A percentile compares a stretch with the other conserved stretches of the same genome.
phyloP scores from a whole-genome alignment of 768 basidiomycete species.

The Lentinula edodes region DNA sequence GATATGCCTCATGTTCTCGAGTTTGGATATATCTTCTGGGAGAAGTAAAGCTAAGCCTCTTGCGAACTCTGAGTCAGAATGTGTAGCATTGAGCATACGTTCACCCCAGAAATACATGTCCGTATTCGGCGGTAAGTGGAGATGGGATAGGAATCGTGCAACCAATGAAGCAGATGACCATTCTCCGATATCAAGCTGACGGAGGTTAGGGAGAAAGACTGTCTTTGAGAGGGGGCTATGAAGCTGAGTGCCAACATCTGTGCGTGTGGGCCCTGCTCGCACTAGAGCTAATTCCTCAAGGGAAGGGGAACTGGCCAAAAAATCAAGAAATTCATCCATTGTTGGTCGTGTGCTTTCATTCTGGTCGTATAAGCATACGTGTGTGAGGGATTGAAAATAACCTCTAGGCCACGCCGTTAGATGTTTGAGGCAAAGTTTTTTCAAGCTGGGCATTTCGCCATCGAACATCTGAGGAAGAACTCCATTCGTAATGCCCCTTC shows the following conservation, averaged over 20 bases:
- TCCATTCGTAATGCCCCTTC: not conserved
- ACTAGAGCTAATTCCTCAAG: constrained; percentile 13
- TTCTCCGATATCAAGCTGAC: constrained; percentile 12
- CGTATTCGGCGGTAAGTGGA: constrained; percentile 9
- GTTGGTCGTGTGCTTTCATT: constrained; percentile 8
- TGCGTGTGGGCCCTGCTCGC: constrained; percentile 13
- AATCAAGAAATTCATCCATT: constrained; percentile 15
- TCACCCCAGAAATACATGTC: constrained; percentile 16
- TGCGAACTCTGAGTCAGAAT: not conserved
- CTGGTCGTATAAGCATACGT: constrained; percentile 10
- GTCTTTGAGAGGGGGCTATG: not conserved
- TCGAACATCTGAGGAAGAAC: constrained; percentile 7
- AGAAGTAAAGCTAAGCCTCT: not conserved
- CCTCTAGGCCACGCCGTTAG: constrained; percentile 8
- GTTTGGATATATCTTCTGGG: not conserved
- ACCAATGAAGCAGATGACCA: constrained; percentile 11
- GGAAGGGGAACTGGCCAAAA: constrained; percentile 11
- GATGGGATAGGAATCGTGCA: constrained; percentile 14
- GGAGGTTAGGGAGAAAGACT: constrained; percentile 11
- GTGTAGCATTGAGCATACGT: not conserved
- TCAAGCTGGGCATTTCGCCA: constrained; percentile 6
- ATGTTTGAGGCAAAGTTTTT: constrained; percentile 3
- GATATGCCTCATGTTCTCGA: constrained; percentile 1
- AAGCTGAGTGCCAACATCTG: constrained; percentile 1
- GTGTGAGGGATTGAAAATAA: constrained; percentile 7